These are phyloP conservation scores for Phalaenopsis hybrid DNA, from an alignment of 116 monocot genomes.

Conservation along the genomic window DNA sequence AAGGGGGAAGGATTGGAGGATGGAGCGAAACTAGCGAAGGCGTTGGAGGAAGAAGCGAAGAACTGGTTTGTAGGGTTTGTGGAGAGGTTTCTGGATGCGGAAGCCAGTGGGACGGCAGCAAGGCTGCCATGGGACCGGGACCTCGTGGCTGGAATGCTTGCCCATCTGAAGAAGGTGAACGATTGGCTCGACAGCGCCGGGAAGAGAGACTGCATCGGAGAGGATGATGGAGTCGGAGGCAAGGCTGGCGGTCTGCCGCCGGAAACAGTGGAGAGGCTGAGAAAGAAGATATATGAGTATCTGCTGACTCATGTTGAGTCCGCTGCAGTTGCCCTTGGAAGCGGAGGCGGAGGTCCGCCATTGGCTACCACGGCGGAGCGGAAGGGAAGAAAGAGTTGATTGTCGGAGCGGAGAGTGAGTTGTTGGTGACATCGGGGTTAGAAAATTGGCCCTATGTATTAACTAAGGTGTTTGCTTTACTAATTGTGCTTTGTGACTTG, in stretches of 20 bases:
- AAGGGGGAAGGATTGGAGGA: constrained; percentile 54
- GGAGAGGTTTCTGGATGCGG: constrained; percentile 71
- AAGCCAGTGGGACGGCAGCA: constrained; percentile 16
- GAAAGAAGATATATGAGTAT: constrained; percentile 95
- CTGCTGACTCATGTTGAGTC: constrained; percentile 83
- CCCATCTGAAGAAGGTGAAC: constrained; percentile 88
- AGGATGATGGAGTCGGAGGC: constrained; percentile 11
- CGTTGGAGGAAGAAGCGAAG: constrained; percentile 42
- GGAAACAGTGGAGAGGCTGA: constrained; percentile 59
- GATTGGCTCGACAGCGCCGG: constrained; percentile 53
- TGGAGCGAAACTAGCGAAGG: constrained; percentile 39
- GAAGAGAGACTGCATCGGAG: background rate
- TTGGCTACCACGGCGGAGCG: background rate
- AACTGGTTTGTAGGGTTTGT: constrained; percentile 81
- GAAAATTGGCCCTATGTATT: background rate
- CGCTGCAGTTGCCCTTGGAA: constrained; percentile 65
- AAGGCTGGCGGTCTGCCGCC: constrained; percentile 18
- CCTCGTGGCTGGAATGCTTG: constrained; percentile 57
- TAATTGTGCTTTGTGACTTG: background rate
- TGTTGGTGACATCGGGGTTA: background rate
- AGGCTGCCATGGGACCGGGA: constrained; percentile 34
- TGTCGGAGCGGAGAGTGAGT: background rate
- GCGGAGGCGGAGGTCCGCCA: constrained; percentile 12
- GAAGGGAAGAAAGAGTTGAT: constrained; percentile 5
- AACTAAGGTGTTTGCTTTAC: background rate